Conservation (phyloP, 2,329 filamentous ascomycete genomes). For the Rugonectria rugulosa region DNA sequence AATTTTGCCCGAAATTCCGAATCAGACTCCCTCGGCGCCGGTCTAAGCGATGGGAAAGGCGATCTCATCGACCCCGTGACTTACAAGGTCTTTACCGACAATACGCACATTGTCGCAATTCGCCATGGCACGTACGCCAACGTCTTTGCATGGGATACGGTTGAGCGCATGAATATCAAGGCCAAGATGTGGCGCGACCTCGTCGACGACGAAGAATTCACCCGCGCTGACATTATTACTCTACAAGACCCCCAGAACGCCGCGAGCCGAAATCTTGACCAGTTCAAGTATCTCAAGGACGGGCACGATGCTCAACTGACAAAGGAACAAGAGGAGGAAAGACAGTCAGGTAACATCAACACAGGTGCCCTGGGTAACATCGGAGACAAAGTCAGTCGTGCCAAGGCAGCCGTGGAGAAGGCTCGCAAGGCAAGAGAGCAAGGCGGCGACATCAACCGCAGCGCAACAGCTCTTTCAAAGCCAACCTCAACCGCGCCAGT, state of each 20-base stretch:
- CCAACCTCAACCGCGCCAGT: slow-evolving; percentile 32
- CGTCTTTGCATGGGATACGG: slow-evolving; percentile 95
- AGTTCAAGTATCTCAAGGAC: slow-evolving; percentile 89
- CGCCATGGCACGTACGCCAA: slow-evolving; percentile 84
- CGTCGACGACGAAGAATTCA: slow-evolving; percentile 86
- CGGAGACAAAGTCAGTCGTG: slow-evolving; percentile 83
- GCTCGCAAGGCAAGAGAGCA: slow-evolving; percentile 78
- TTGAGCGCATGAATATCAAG: slow-evolving; percentile 95
- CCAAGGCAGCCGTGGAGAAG: slow-evolving; percentile 92
- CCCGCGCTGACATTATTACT: slow-evolving; percentile 91
- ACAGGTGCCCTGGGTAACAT: slow-evolving; percentile 79
- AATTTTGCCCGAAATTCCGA: slow-evolving; percentile 93
- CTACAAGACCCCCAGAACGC: slow-evolving; percentile 95
- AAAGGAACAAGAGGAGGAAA: slow-evolving; percentile 73
- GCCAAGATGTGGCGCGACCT: slow-evolving; percentile 95
- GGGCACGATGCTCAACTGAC: slow-evolving; percentile 74
- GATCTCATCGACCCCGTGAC: slow-evolving; percentile 97
- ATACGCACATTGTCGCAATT: slow-evolving; percentile 94
- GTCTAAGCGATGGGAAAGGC: slow-evolving; percentile 62
- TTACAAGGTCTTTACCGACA: slow-evolving; percentile 97
- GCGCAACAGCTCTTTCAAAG: slow-evolving; percentile 53
- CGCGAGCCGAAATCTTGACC: slow-evolving; percentile 79
- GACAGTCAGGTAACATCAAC: slow-evolving; percentile 76
- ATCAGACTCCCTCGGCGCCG: slow-evolving; percentile 56
- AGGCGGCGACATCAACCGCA: slow-evolving; percentile 64